Percentiles rank a stretch among this genome's conserved stretches.
phyloP scores from a whole-genome alignment of 2,329 filamentous ascomycete species.

The Zarea fungicola region DNA sequence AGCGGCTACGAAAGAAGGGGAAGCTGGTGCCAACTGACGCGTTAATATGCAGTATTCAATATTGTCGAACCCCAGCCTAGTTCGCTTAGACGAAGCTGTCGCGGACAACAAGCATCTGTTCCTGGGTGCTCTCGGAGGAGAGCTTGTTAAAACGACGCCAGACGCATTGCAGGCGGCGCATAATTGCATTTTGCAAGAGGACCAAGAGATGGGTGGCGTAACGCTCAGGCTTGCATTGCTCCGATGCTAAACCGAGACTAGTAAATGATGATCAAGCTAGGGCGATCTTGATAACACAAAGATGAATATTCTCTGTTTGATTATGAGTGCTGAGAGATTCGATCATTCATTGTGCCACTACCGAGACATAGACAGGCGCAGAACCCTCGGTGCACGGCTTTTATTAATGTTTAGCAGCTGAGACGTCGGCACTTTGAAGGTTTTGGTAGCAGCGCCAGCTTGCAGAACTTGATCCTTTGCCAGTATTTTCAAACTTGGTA shows the following conservation, averaged over 20 bases:
- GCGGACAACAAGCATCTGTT: slow-evolving; percentile 58
- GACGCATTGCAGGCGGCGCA: neutral
- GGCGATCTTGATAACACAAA: neutral
- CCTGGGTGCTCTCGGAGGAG: slow-evolving; percentile 65
- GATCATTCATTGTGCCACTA: too few relatives aligned
- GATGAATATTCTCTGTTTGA: neutral
- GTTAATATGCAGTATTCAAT: slow-evolving; percentile 83
- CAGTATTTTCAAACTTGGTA: too few relatives aligned
- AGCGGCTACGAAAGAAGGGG: slow-evolving; percentile 82
- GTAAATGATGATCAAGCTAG: neutral
- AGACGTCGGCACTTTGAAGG: too few relatives aligned
- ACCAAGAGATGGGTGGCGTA: slow-evolving; percentile 6
- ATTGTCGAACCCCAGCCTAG: slow-evolving; percentile 65
- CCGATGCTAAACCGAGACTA: neutral
- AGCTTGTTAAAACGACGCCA: slow-evolving; percentile 44
- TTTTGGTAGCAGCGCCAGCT: too few relatives aligned
- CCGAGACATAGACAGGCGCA: too few relatives aligned
- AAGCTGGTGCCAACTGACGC: slow-evolving; percentile 76
- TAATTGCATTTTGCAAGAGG: slow-evolving; percentile 2
- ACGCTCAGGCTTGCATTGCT: slow-evolving; percentile 3
- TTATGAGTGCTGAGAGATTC: too few relatives aligned
- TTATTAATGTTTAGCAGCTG: too few relatives aligned
- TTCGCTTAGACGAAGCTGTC: slow-evolving; percentile 56
- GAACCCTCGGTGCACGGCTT: too few relatives aligned
- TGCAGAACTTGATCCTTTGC: too few relatives aligned